Evolutionary conservation across 2,329 filamentous ascomycete genomes (phyloP).

Genomic region (Xylaria sp.): DNA sequence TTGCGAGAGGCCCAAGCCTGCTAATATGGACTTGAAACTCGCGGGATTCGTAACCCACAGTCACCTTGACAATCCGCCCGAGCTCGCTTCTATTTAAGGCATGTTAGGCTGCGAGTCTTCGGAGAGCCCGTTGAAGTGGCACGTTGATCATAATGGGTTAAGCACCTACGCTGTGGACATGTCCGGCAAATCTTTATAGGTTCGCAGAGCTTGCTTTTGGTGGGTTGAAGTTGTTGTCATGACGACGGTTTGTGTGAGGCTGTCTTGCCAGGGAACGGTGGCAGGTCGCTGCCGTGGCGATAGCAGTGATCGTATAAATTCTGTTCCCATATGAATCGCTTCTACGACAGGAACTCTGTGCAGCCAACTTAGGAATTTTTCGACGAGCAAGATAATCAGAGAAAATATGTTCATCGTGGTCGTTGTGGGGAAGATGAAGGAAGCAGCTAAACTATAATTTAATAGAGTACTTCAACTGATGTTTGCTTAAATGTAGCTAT

Average conservation of each 20-base stretch:
- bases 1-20: conserved; percentile 9
- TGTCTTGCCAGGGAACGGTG: neutral
- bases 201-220: neutral
- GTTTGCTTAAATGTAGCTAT: neutral
- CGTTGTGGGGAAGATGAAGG: neutral
- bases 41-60: neutral
- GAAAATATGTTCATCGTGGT: neutral
- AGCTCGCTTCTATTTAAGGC: neutral
- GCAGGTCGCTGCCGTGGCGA: neutral
- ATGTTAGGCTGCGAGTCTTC: neutral
- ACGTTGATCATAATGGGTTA: neutral
- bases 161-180: conserved; percentile 17
- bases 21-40: conserved; percentile 8
- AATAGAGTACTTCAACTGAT: neutral
- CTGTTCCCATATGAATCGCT: neutral
- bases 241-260: neutral
- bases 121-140: neutral
- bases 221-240: neutral
- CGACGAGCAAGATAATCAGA: neutral
- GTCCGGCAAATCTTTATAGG: conserved; percentile 17
- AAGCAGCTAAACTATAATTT: neutral
- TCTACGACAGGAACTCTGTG: neutral
- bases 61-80: conserved; percentile 1
- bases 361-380: neutral
- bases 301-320: neutral